Base-by-base conservation (phyloP, 768 basidiomycete genomes). In the Naganishia kalamii region DNA sequence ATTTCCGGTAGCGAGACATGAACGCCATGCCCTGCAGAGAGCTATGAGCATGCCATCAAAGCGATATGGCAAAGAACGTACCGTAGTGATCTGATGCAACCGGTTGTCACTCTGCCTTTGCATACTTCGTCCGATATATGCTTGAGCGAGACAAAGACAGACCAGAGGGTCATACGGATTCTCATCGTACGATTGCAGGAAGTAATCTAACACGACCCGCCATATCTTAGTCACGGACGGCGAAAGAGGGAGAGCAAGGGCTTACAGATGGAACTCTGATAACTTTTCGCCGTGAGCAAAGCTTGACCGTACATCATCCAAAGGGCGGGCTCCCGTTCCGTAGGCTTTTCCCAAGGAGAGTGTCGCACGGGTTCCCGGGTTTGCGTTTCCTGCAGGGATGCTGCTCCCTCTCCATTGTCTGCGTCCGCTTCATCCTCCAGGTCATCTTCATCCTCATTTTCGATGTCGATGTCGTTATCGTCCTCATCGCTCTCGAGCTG, bases 21-120 rank as follows among this genome's bases (percentile, higher is more conserved):
- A 92, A 96, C 0, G 89, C 90, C 82, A 93, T 83, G 0, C 84
- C 89, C 88, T 92, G 44, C 3, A n/a, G 15, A 59, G 13, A 17
- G 33, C 19, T 23, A 41, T 3, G 32, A 32, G n/a, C 50, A 33
- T 23, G 32, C 44, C 44, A 50, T 60, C 13, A 33, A 0, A 15
- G 33, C 21, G 11, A 7, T 5, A 19, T 21, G 30, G 29, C 59
- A n/a, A 13, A 4, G 1, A 0, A 63, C 77, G 51, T 49, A 85
- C 85, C 77, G 92, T 90, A 3, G 87, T 83, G 41, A 97, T 83
- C 65, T 92, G 83, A 75, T 94, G 89, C 72, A 96, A 89, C 43
- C 92, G 80, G 74, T 99, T 98, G 78, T 97, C 94, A 15, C 88
- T 86, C 75, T 97, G 93, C 21, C 93, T 84, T 69, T 93, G 90